Evolutionary conservation across 129 eudicot species (phyloP).

Genomic region (Sambucus nigra): DNA sequence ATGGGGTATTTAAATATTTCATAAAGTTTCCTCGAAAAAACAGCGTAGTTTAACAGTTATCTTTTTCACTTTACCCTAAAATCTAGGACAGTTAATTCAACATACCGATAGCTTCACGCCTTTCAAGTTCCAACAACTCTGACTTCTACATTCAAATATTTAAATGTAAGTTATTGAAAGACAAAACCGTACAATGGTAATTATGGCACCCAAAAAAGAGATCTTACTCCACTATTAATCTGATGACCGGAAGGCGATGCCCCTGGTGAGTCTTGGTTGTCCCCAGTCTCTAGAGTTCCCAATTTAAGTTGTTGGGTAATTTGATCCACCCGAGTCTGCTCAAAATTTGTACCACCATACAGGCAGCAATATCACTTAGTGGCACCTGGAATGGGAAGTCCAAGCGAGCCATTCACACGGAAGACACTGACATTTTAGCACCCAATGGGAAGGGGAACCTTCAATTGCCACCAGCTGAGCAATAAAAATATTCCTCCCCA

Average conservation of each 20-base stretch:
- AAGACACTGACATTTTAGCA: slow-evolving; percentile 49
- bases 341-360: slow-evolving; percentile 71
- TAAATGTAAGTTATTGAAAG: slow-evolving; percentile 11
- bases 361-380: slow-evolving; percentile 70
- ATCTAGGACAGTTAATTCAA: no score
- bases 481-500: slow-evolving; percentile 19
- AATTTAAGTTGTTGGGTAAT: slow-evolving; percentile 57
- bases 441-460: slow-evolving; percentile 29
- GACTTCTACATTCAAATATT: slow-evolving; percentile 34
- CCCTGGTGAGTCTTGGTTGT: slow-evolving; percentile 21
- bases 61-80: no score
- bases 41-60: no score
- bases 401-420: slow-evolving; percentile 62
- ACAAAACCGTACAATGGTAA: slow-evolving; percentile 1
- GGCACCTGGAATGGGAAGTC: slow-evolving; percentile 56
- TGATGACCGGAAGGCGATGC: slow-evolving; percentile 20
- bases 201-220: slow-evolving; percentile 3
- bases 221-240: slow-evolving; percentile 40
- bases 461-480: slow-evolving; percentile 23
- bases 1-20: no score
- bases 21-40: no score
- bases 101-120: slow-evolving; percentile 88
- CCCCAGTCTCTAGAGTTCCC: slow-evolving; percentile 36
- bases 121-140: slow-evolving; percentile 63
- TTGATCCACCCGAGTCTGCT: slow-evolving; percentile 96